Evolutionary conservation across 2,329 filamentous ascomycete genomes (phyloP).

Genomic region (Metarhizium rileyi): DNA sequence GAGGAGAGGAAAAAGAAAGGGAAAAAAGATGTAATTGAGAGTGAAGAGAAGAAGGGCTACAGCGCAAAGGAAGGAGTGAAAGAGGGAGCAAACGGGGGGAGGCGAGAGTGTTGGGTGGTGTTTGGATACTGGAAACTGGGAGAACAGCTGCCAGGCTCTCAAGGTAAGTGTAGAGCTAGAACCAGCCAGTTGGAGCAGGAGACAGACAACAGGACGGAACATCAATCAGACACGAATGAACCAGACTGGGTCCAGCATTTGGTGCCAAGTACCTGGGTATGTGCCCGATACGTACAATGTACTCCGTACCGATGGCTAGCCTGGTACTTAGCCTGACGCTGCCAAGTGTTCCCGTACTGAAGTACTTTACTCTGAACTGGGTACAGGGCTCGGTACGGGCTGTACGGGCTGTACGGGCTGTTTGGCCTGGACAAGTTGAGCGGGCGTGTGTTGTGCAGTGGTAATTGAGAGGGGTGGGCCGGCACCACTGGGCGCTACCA

Average conservation of each 20-base stretch:
- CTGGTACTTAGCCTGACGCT: no score
- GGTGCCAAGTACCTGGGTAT: no score
- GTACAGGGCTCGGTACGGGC: no score
- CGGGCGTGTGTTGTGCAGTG: no score
- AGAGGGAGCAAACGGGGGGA: slow-evolving; percentile 13
- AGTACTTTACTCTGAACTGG: no score
- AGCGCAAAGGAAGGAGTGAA: slow-evolving; percentile 18
- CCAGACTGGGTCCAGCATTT: neutral
- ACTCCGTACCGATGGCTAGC: neutral
- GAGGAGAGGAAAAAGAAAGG: slow-evolving; percentile 15
- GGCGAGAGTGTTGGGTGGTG: slow-evolving; percentile 11
- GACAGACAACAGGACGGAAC: neutral
- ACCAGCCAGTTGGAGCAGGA: neutral
- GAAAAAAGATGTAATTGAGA: slow-evolving; percentile 17
- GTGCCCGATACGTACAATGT: no score
- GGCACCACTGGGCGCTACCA: no score
- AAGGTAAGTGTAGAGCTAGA: neutral
- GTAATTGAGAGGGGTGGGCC: no score
- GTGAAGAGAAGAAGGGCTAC: slow-evolving; percentile 12
- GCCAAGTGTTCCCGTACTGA: no score
- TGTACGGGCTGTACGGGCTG: no score
- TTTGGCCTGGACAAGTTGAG: no score
- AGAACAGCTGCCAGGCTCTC: neutral
- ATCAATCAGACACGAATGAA: neutral
- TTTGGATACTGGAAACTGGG: slow-evolving; percentile 9